Percentiles rank a stretch among this genome's conserved stretches.
These are phyloP conservation scores for Ogataea methylovora DNA, from an alignment of 805 yeast species.

Conservation along the genomic window DNA sequence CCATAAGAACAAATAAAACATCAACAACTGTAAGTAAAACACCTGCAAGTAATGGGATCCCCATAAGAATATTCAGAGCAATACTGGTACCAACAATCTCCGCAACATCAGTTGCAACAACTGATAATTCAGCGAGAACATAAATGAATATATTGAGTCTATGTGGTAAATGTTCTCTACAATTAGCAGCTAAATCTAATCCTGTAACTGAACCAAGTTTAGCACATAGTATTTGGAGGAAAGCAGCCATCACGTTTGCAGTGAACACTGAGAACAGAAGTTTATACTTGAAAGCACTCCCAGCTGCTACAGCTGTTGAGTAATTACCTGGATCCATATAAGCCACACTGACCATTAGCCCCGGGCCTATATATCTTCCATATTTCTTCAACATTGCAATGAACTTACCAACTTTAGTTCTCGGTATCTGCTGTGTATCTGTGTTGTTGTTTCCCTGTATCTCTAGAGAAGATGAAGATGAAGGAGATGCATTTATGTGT, in stretches of 20 bases:
- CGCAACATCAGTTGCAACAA: slow-evolving; percentile 92
- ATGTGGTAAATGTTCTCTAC: slow-evolving; percentile 65
- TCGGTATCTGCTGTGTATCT: no score
- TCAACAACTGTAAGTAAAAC: slow-evolving; percentile 81
- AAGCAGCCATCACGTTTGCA: slow-evolving; percentile 81
- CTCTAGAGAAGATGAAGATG: no score
- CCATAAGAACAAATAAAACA: slow-evolving; percentile 77
- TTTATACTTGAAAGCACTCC: slow-evolving; percentile 78
- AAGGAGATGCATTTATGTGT: no score
- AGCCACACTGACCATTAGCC: slow-evolving; percentile 89
- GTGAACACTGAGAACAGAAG: slow-evolving; percentile 70
- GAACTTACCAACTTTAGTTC: background rate
- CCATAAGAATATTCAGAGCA: slow-evolving; percentile 75
- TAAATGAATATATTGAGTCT: slow-evolving; percentile 57
- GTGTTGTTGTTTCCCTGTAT: no score
- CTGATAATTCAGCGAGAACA: slow-evolving; percentile 79
- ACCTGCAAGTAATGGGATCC: slow-evolving; percentile 75
- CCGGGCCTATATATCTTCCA: slow-evolving; percentile 71
- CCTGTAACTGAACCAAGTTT: slow-evolving; percentile 94
- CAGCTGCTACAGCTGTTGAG: slow-evolving; percentile 90
- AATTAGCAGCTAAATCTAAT: slow-evolving; percentile 79
- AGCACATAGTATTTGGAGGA: slow-evolving; percentile 78
- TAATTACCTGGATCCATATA: slow-evolving; percentile 98
- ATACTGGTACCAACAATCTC: slow-evolving; percentile 98
- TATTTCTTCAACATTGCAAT: slow-evolving; percentile 22